Evolutionary conservation across 2,329 filamentous ascomycete species (phyloP).

Genomic region (Pezicula carpinea): DNA sequence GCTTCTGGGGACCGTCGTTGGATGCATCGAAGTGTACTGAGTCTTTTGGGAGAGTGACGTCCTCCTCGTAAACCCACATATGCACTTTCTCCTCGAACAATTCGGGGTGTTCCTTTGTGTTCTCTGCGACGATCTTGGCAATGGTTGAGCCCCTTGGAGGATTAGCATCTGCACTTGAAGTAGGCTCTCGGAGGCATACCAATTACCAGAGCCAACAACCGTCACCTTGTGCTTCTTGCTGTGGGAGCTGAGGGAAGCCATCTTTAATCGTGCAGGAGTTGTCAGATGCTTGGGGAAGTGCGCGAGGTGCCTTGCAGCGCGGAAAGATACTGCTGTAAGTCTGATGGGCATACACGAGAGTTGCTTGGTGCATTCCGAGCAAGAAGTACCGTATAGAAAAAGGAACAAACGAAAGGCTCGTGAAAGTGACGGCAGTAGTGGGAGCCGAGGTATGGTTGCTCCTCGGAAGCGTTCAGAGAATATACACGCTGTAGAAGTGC

Average conservation of each 20-base stretch:
- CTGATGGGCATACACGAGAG: conserved; percentile 13
- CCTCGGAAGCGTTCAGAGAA: no score
- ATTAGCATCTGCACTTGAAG: conserved; percentile 5
- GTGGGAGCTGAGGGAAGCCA: conserved; percentile 39
- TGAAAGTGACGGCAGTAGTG: background rate
- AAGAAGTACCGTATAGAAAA: background rate
- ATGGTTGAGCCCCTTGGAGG: conserved; percentile 82
- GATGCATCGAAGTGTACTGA: conserved; percentile 68
- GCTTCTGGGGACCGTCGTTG: conserved; percentile 70
- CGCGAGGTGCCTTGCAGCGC: conserved; percentile 14
- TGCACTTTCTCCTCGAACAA: conserved; percentile 86
- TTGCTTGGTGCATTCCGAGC: background rate
- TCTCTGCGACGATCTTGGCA: conserved; percentile 94
- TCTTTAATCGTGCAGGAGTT: conserved; percentile 14
- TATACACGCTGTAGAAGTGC: no score
- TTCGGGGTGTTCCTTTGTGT: conserved; percentile 70
- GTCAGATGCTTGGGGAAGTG: conserved; percentile 3
- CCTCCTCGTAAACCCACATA: conserved; percentile 99
- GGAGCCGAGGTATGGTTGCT: no score
- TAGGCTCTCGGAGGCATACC: conserved; percentile 46
- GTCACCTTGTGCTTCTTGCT: conserved; percentile 86
- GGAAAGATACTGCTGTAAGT: conserved; percentile 12
- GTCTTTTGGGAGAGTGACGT: conserved; percentile 67
- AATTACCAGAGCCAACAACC: conserved; percentile 93
- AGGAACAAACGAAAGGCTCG: background rate